Evolutionary conservation across 2,329 filamentous ascomycete genomes (phyloP).

Genomic region (Colletotrichum sp.): DNA sequence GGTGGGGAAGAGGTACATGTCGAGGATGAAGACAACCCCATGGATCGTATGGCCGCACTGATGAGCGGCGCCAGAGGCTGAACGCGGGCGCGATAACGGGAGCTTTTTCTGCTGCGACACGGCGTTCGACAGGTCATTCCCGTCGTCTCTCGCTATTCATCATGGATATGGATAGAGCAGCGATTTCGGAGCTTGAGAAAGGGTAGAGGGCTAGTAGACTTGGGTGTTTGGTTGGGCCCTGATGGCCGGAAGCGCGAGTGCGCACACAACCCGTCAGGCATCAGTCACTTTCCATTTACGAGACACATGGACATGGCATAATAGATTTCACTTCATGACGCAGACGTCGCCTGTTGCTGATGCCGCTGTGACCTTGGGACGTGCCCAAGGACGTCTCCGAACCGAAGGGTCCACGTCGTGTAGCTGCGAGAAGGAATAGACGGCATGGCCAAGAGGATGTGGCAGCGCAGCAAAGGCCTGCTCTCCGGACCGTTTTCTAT

Average conservation of each 20-base stretch:
- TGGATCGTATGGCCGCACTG: constrained; percentile 14
- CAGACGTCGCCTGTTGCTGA: neutral
- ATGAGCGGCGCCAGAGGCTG: constrained; percentile 4
- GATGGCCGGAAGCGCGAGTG: neutral
- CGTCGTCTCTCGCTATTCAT: neutral
- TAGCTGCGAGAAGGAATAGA: neutral
- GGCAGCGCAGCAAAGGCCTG: neutral
- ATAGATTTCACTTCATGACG: neutral
- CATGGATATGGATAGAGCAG: neutral
- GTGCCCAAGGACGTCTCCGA: neutral
- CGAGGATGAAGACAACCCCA: constrained; percentile 12
- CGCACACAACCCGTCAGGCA: neutral
- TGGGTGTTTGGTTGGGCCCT: neutral
- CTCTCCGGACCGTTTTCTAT: neutral
- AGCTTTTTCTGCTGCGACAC: constrained; percentile 16
- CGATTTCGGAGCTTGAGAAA: neutral
- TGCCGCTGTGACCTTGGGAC: neutral
- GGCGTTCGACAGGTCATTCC: constrained; percentile 16
- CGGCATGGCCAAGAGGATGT: neutral
- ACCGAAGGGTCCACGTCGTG: neutral
- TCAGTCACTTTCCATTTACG: neutral
- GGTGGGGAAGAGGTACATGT: constrained; percentile 13
- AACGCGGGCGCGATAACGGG: neutral
- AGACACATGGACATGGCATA: constrained; percentile 1
- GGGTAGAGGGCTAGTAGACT: neutral